Conservation (phyloP, 495 filamentous ascomycete genomes). For the Letharia columbiana region DNA sequence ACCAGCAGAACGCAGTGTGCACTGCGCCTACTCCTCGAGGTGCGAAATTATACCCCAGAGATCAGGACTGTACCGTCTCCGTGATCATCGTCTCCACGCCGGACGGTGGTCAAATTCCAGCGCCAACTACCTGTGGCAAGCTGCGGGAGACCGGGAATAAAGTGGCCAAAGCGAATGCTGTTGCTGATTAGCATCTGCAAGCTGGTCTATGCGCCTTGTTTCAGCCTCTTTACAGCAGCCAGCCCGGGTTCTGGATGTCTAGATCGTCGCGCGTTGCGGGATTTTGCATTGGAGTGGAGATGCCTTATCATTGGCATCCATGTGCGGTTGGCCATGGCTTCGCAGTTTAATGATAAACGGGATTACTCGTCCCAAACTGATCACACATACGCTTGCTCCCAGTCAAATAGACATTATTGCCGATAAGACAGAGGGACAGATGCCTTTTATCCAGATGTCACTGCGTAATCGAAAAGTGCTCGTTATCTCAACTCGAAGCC, state of each 20-base stretch:
- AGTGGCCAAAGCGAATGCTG: constrained; percentile 65
- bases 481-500: not conserved
- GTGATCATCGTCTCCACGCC: constrained; percentile 67
- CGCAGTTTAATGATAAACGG: constrained; percentile 73
- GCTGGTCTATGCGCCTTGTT: constrained; percentile 77
- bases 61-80: constrained; percentile 36
- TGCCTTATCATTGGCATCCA: constrained; percentile 4
- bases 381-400: constrained; percentile 51
- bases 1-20: not conserved
- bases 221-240: constrained; percentile 47
- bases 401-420: not conserved
- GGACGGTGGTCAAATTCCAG: constrained; percentile 83
- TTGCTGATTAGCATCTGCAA: constrained; percentile 93
- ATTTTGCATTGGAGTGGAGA: constrained; percentile 45
- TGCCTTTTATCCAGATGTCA: not conserved
- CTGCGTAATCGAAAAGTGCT: not conserved
- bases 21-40: not conserved
- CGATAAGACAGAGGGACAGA: not conserved
- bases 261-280: constrained; percentile 69
- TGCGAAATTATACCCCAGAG: not conserved
- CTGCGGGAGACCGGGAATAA: constrained; percentile 35
- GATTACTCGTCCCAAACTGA: constrained; percentile 59
- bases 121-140: constrained; percentile 67
- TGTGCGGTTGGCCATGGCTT: constrained; percentile 10
- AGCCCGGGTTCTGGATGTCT: constrained; percentile 70